Conservation (phyloP, 176 grass and related monocot species). For the Avena insularis region DNA sequence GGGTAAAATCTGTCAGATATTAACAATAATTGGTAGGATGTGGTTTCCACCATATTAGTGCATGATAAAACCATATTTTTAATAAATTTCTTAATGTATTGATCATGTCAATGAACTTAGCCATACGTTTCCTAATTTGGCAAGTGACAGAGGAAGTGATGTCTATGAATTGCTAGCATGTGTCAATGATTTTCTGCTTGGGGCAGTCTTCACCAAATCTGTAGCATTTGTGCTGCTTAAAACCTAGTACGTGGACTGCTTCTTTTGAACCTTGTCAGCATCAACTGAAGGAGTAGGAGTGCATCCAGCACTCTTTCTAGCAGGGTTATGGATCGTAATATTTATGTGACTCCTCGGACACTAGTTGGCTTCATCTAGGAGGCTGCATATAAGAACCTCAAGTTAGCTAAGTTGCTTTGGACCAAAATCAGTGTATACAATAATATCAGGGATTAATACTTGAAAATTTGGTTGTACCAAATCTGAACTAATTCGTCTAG, state of each 20-base stretch:
- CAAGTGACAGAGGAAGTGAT: conserved; percentile 71
- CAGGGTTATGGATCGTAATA: conserved; percentile 63
- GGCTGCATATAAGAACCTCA: conserved; percentile 50
- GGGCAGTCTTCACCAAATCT: conserved; percentile 76
- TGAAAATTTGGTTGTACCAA: too few relatives aligned
- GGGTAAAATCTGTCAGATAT: not conserved
- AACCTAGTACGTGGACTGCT: conserved; percentile 45
- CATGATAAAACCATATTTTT: not conserved
- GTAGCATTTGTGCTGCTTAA: conserved; percentile 61
- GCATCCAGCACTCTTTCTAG: conserved; percentile 57
- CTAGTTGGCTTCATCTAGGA: conserved; percentile 58
- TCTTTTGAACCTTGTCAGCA: conserved; percentile 55
- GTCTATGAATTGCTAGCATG: conserved; percentile 70
- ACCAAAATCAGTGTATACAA: too few relatives aligned
- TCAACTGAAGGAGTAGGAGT: conserved; percentile 58
- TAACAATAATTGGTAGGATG: not conserved
- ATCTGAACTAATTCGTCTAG: too few relatives aligned
- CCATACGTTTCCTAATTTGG: conserved; percentile 87
- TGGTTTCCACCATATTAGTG: not conserved
- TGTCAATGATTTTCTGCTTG: conserved; percentile 71
- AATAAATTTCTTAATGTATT: not conserved
- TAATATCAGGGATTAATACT: not conserved
- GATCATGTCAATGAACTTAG: conserved; percentile 1
- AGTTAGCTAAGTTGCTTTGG: conserved; percentile 15
- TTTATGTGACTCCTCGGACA: conserved; percentile 65